Evolutionary conservation across 495 filamentous ascomycete genomes (phyloP), one percentile per base, ranked within the genome.

Genomic region (Penicillium cataractarum): DNA sequence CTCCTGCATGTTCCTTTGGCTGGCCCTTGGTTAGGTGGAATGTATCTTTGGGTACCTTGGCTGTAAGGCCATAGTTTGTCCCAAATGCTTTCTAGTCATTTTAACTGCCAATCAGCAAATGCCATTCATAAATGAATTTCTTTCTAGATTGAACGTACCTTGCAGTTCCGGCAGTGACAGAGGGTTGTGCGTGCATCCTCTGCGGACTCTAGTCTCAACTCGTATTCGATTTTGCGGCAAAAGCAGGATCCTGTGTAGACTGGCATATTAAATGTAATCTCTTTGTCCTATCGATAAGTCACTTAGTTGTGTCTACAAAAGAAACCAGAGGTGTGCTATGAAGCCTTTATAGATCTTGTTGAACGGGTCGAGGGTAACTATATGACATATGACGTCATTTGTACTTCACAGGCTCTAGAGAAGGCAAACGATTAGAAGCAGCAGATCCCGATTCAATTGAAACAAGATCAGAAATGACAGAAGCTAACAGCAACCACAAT

Each of bases 111-210:
- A 42, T 42, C 10, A 42, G 40, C 17, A 19, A n/a, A n/a, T n/a
- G n/a, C n/a, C n/a, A n/a, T n/a, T n/a, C n/a, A n/a, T n/a, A n/a
- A n/a, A n/a, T n/a, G n/a, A n/a, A n/a, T n/a, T n/a, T n/a, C n/a
- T n/a, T n/a, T n/a, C n/a, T n/a, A n/a, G n/a, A n/a, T 2, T 22
- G 7, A 7, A 48, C 52, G 7, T 62, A 82, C 80, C 61, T 84
- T 84, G 76, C 87, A 89, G 70, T 84, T 89, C 24, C 68, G 61
- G 68, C 88, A 90, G 70, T 91, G 87, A 68, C 87, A 90, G 32
- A 91, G 72, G 0, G 83, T 86, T 0, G 86, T 89, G 46, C 87
- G 79, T 0, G 87, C 86, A 24, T 87, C 81, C n/a, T 85, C 77
- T 0, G 76, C 70, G 0, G 82, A 83, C 13, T 55, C 64, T 4